phyloP scores from a whole-genome alignment of 2,329 filamentous ascomycete genomes.

The Claviceps fusiformis region DNA sequence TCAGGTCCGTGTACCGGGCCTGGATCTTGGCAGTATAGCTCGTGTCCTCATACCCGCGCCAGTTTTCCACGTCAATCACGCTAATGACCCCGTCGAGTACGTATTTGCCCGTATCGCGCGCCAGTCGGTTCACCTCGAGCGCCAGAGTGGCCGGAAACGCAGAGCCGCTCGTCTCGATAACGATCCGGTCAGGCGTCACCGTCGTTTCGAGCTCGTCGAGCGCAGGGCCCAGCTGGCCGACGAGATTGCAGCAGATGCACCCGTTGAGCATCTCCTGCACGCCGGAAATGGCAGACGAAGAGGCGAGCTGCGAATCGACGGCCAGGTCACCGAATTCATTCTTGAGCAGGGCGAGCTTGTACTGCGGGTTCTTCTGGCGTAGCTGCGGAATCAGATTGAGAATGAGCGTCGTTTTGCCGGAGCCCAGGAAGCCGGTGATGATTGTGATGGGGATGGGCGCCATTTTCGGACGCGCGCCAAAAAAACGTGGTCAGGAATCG shows the following conservation, averaged over 20 bases:
- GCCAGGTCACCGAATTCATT: constrained; percentile 97
- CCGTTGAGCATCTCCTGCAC: constrained; percentile 90
- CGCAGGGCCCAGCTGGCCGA: constrained; percentile 75
- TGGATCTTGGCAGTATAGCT: constrained; percentile 81
- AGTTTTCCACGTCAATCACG: constrained; percentile 91
- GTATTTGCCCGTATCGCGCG: constrained; percentile 54
- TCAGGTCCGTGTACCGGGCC: constrained; percentile 77
- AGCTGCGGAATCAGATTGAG: constrained; percentile 90
- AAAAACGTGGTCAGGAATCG: not conserved
- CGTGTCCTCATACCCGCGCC: constrained; percentile 83
- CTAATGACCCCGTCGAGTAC: constrained; percentile 76
- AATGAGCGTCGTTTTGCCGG: constrained; percentile 91
- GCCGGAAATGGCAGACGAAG: constrained; percentile 69
- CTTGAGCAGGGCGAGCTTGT: constrained; percentile 88
- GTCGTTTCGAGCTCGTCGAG: constrained; percentile 55
- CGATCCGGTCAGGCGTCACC: constrained; percentile 62
- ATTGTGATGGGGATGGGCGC: constrained; percentile 80
- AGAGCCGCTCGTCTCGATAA: constrained; percentile 84
- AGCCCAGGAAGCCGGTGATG: constrained; percentile 89
- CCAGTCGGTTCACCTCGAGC: constrained; percentile 75
- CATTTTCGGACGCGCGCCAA: constrained; percentile 24
- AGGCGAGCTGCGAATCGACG: constrained; percentile 82
- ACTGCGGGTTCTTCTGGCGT: constrained; percentile 51
- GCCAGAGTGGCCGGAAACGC: constrained; percentile 82
- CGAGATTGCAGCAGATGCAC: constrained; percentile 97